Evolutionary conservation across 352 stramenopile species (phyloP).

Genomic region (Globisporangium apiculatum): DNA sequence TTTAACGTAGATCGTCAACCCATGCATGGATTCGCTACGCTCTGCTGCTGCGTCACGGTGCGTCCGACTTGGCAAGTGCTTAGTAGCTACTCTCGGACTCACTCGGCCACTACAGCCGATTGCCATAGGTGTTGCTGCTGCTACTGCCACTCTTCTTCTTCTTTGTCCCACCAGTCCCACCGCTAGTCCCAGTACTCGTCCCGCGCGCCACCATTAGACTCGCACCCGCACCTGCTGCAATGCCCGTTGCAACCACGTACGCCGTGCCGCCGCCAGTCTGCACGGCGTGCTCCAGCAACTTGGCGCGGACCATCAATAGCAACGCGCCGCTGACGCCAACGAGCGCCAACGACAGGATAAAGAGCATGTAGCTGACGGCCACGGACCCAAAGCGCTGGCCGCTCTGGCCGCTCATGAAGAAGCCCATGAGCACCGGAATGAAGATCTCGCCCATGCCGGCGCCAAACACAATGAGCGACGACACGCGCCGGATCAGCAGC

Average conservation of each 20-base stretch:
- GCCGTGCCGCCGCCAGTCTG: conserved; percentile 1
- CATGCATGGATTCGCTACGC: neutral
- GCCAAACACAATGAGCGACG: conserved; percentile 80
- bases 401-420: conserved; percentile 83
- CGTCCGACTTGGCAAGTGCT: no score
- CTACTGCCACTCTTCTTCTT: neutral
- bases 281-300: conserved; percentile 31
- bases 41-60: neutral
- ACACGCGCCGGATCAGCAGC: conserved; percentile 67
- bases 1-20: neutral
- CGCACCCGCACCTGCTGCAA: neutral
- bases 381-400: conserved; percentile 63
- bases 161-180: neutral
- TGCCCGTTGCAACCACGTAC: conserved; percentile 2
- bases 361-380: conserved; percentile 73
- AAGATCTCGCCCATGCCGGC: conserved; percentile 80
- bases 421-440: conserved; percentile 79
- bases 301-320: conserved; percentile 63
- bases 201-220: neutral
- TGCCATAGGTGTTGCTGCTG: neutral
- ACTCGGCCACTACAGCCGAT: neutral
- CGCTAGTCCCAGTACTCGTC: conserved; percentile 1
- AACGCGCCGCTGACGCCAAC: conserved; percentile 60
- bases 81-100: neutral
- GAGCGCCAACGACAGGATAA: conserved; percentile 65